Evolutionary conservation across 1,284 basidiomycete species (phyloP).

Genomic region (Athelia psychrophila): DNA sequence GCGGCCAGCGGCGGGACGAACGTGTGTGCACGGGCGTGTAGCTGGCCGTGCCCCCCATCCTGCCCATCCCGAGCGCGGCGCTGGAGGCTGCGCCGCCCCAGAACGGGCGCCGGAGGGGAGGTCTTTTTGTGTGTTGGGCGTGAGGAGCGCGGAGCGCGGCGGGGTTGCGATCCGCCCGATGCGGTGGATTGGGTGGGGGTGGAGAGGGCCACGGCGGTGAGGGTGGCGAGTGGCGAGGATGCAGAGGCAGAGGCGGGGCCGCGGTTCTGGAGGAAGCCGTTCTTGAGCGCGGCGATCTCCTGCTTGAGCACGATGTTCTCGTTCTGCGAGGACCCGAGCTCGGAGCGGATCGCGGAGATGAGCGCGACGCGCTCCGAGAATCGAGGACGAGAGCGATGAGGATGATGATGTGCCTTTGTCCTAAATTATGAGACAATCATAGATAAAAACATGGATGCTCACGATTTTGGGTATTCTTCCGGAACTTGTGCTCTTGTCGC

Average conservation of each 20-base stretch:
- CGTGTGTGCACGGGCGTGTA: slow-evolving; percentile 86
- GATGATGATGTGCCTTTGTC: no score
- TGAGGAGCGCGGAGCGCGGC: slow-evolving; percentile 37
- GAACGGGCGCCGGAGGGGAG: slow-evolving; percentile 59
- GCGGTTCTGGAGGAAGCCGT: slow-evolving; percentile 67
- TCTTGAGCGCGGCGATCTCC: slow-evolving; percentile 84
- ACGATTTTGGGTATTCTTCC: no score
- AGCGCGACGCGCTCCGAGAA: slow-evolving; percentile 92
- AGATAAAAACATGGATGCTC: no score
- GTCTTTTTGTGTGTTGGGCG: slow-evolving; percentile 84
- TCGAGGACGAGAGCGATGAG: slow-evolving; percentile 90
- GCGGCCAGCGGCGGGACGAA: slow-evolving; percentile 56
- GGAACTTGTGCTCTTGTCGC: no score
- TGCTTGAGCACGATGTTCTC: slow-evolving; percentile 87
- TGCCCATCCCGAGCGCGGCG: no score
- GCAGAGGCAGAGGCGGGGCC: slow-evolving; percentile 38
- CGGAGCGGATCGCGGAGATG: slow-evolving; percentile 84
- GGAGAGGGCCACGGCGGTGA: slow-evolving; percentile 26
- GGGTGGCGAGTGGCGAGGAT: slow-evolving; percentile 21
- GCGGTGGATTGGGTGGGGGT: slow-evolving; percentile 12
- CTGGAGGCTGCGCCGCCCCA: slow-evolving; percentile 70
- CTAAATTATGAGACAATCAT: no score
- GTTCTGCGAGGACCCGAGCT: slow-evolving; percentile 75
- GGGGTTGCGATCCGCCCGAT: slow-evolving; percentile 17
- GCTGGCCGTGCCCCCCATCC: slow-evolving; percentile 62